A percentile compares a stretch with the other conserved stretches of the same genome.
phyloP scores from a whole-genome alignment of 257 asterid genomes.

The Capsicum pubescens region DNA sequence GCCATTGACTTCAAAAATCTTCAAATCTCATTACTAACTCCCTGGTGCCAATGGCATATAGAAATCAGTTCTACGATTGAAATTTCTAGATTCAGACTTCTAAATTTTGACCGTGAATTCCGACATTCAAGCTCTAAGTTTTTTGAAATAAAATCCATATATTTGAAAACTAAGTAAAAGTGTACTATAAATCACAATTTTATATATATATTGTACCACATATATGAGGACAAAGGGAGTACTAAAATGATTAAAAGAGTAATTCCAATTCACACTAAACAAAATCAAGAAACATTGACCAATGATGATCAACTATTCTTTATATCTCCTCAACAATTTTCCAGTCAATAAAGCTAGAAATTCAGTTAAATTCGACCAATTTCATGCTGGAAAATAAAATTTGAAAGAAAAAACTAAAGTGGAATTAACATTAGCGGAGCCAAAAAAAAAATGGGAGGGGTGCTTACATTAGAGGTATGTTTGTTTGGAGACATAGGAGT shows the following conservation, averaged over 20 bases:
- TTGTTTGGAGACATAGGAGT: constrained; percentile 52
- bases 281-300: background rate
- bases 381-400: background rate
- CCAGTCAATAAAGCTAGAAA: background rate
- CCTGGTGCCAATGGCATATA: background rate
- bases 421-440: background rate
- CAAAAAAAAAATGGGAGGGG: background rate
- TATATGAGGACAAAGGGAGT: too few species aligned
- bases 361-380: constrained; percentile 22
- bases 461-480: constrained; percentile 44
- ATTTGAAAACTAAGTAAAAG: background rate
- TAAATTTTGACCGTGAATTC: background rate
- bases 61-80: too few species aligned
- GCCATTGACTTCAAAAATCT: background rate
- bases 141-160: too few species aligned
- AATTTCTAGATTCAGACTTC: background rate
- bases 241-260: too few species aligned
- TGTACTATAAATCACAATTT: background rate
- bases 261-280: background rate
- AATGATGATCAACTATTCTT: background rate
- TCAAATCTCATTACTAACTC: background rate
- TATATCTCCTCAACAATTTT: background rate
- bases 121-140: too few species aligned
- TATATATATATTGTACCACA: too few species aligned
- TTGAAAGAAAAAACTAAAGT: background rate